Conservation (phyloP, 2,329 filamentous ascomycete species). For the Fusarium siculi region DNA sequence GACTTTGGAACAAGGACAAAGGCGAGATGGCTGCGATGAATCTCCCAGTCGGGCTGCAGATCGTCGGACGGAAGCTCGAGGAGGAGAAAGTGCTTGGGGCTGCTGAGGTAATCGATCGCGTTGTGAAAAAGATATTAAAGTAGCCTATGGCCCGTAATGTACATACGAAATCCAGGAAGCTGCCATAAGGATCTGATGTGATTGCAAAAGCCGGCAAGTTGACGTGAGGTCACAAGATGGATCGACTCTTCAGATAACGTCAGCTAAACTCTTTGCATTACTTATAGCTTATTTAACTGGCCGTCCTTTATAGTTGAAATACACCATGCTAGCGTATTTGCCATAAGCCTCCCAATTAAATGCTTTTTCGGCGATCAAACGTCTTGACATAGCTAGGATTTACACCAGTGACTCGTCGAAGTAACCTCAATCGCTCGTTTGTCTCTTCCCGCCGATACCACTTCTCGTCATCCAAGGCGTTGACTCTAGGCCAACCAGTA, state of each 20-base stretch:
- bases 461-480: background rate
- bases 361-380: background rate
- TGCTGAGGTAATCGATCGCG: background rate
- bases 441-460: background rate
- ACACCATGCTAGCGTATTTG: background rate
- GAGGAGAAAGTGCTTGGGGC: slow-evolving; percentile 5
- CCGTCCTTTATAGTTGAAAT: background rate
- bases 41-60: background rate
- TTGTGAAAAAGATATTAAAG: background rate
- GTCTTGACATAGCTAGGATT: background rate
- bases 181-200: no score
- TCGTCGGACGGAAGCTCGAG: background rate
- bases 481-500: background rate
- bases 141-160: background rate
- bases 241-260: no score
- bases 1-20: background rate
- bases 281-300: background rate
- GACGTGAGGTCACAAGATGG: no score
- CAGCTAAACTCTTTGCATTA: no score
- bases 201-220: no score
- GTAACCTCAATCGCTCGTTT: background rate
- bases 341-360: background rate
- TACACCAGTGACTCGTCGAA: background rate
- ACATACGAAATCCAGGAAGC: no score
- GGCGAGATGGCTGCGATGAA: background rate